Base-by-base conservation (phyloP, 2,329 filamentous ascomycete genomes). In the Cercospora nicotianae region DNA sequence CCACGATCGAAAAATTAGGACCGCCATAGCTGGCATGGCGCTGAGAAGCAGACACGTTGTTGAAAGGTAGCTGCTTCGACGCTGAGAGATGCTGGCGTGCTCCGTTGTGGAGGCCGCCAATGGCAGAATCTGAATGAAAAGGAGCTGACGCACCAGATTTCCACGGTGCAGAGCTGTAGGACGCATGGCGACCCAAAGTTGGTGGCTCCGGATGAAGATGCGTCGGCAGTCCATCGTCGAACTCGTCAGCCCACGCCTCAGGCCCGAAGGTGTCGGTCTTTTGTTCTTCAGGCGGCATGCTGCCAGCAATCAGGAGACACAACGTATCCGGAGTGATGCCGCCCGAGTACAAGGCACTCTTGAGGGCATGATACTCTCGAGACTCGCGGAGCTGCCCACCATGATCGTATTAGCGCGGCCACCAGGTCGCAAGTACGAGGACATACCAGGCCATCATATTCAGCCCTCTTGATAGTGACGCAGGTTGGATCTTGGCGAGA, bases 401-500 rank as follows among this genome's bases (percentile, higher is more conserved):
- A n/a, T 10, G 8, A 55, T 70, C 53, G 67, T 61, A 36, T 30
- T 13, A n/a, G 48, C 26, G 33, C 18, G 12, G 12, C 13, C 55
- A 20, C 18, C 20, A 13, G 12, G 13, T 13, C 20, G 33, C 6
- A 18, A 53, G 33, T 2, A 12, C 23, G 16, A 45, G 12, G 12
- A 39, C 83, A 77, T 72, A 88, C 82, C 68, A 93, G 81, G 60
- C 77, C 78, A 60, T 89, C 84, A 78, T 92, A 87, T 75, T 93
- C 88, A 60, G 79, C 77, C 74, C 84, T 87, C 42, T 85, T 80
- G 64, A 92, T 85, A 66, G 82, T 85, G 58, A 91, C 81, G 58
- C 71, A 71, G 59, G 67, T 66, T 10, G 72, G 65, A 65, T 76
- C 72, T 13, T 67, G 63, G 8, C 67, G 68, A 23, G 69, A 67